Percentiles rank a stretch among this genome's conserved stretches.
Conservation (phyloP, 1,284 basidiomycete species). For the Entoloma clypeatum region DNA sequence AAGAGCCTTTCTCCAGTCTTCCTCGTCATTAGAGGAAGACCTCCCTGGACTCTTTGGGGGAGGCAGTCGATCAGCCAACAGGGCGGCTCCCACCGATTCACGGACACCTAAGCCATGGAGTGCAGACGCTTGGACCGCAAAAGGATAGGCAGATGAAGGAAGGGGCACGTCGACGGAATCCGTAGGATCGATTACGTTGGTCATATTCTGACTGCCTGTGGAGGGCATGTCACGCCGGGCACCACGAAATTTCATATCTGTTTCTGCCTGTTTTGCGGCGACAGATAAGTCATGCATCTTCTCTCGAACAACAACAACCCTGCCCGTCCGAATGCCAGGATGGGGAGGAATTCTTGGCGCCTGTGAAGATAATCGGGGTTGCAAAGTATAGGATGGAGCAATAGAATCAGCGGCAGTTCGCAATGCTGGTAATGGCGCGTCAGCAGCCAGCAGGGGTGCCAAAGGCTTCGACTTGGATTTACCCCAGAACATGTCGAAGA, state of each 20-base stretch:
- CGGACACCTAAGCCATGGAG: conserved; percentile 64
- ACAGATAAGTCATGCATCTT: conserved; percentile 63
- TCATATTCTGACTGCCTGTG: conserved; percentile 27
- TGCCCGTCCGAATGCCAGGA: conserved; percentile 36
- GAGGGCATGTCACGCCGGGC: conserved; percentile 34
- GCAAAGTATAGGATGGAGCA: conserved; percentile 40
- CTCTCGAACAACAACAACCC: conserved; percentile 78
- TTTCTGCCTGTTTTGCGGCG: conserved; percentile 70
- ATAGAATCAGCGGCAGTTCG: conserved; percentile 32
- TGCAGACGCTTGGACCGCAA: conserved; percentile 70
- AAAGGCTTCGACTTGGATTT: conserved; percentile 61
- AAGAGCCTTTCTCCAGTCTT: conserved; percentile 67
- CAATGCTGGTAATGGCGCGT: conserved; percentile 19
- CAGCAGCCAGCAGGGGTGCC: conserved; percentile 36
- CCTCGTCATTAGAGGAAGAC: conserved; percentile 53
- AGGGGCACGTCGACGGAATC: conserved; percentile 73
- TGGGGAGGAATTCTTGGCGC: conserved; percentile 33
- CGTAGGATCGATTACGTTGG: conserved; percentile 72
- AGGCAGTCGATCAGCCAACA: conserved; percentile 65
- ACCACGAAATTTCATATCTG: conserved; percentile 57
- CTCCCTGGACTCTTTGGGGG: conserved; percentile 59
- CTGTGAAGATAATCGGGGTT: conserved; percentile 37
- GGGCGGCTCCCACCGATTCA: conserved; percentile 66
- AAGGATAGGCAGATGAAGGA: conserved; percentile 59
- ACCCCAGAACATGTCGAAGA: conserved; percentile 68